Evolutionary conservation across 345 rosid species (phyloP), one percentile per base, ranked within the genome.

Genomic region (Acer saccharum): DNA sequence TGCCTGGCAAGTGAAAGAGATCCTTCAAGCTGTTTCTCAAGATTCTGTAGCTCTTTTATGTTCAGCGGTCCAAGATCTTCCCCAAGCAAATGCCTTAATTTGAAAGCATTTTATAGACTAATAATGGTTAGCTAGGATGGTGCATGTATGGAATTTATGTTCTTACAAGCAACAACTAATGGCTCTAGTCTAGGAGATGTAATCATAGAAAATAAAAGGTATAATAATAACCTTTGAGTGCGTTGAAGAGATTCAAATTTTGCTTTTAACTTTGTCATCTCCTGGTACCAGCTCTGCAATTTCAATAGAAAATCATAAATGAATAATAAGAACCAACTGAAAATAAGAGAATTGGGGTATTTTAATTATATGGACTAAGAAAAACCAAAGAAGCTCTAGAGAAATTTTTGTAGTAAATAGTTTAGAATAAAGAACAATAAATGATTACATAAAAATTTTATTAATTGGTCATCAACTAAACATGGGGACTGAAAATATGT

Each of bases 1-100:
- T 90, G 95, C 84, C 98, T 86, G 43, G 97, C 89, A 13, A 87
- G 69, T 7, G 92, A 83, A 71, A 92, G 94, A 78, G 97, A 92
- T 29, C 87, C 87, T 85, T 94, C 97, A 29, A 94, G 94, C 72
- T 92, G 95, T 73, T 87, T 92, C 91, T 94, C 98, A 32, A 94
- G 90, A 72, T 86, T 84, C 78, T 86, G 90, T 20, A 94, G 83
- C 83, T 94, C 93, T 76, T 90, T 94, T 69, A 92, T 88, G 63
- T 77, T 90, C 81, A 94, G 75, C 6, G 92, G 91, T 65, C 93
- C 95, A 66, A 94, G 92, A 84, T 94, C 93, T 81, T 92, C 97
- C 81, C 98, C 98, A 69, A 94, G 97, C 90, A 94, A 87, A 87
- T 90, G 88, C 92, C 98, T 87, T 65, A 20, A n/a, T 60, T 6